A percentile compares a stretch with the other conserved stretches of the same genome.
phyloP scores from a whole-genome alignment of 805 yeast genomes.

The Komagataella phaffii region DNA sequence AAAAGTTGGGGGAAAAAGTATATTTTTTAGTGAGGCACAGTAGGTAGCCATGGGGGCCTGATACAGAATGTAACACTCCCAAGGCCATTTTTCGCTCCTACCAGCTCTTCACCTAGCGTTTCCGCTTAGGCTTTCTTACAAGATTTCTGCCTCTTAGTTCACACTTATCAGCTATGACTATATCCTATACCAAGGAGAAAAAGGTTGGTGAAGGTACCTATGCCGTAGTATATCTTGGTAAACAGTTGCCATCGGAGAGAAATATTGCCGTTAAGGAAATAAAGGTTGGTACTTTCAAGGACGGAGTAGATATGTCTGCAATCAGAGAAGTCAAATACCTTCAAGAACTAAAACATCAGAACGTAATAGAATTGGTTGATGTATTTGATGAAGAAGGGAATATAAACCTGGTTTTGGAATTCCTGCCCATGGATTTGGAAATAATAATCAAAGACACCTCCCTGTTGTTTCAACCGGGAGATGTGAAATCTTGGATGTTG shows the following conservation, averaged over 20 bases:
- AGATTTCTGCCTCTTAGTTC: not conserved
- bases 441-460: constrained; percentile 71
- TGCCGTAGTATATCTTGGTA: constrained; percentile 89
- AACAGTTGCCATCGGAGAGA: constrained; percentile 37
- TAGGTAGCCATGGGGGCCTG: too few species aligned
- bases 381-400: constrained; percentile 58
- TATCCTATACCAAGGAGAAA: constrained; percentile 35
- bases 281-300: constrained; percentile 87
- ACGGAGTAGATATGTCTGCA: constrained; percentile 96
- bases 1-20: not conserved
- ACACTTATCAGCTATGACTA: not conserved
- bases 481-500: constrained; percentile 84
- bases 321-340: constrained; percentile 83
- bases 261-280: constrained; percentile 89
- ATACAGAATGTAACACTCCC: too few species aligned
- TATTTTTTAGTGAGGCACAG: not conserved
- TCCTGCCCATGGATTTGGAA: constrained; percentile 84
- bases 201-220: constrained; percentile 99
- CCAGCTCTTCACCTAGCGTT: not conserved
- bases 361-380: constrained; percentile 80
- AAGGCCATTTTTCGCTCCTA: not conserved
- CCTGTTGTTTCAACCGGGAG: constrained; percentile 69
- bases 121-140: not conserved
- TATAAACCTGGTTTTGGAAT: constrained; percentile 67
- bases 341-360: constrained; percentile 66